Evolutionary conservation across 169 alveolate genomes (phyloP).

Genomic region (Perkinsus marinus): DNA sequence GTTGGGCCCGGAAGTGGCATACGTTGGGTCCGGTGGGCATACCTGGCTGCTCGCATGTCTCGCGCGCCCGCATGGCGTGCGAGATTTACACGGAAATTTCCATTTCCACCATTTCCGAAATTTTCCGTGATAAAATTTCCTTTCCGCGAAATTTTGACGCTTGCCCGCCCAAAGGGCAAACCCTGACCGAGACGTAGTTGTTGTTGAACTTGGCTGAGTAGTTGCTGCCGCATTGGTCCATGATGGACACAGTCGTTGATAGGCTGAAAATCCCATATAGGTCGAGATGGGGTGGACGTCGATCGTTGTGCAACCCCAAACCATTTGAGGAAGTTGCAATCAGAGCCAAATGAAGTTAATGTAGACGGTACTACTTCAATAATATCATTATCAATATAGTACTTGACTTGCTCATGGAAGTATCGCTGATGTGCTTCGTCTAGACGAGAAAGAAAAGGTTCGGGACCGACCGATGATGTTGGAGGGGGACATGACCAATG

Average conservation of each 20-base stretch:
- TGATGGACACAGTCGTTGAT: background rate
- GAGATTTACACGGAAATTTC: no score
- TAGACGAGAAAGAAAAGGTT: background rate
- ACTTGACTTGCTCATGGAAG: background rate
- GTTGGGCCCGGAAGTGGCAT: no score
- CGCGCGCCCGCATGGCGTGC: no score
- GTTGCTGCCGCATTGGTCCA: background rate
- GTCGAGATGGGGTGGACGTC: background rate
- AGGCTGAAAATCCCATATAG: background rate
- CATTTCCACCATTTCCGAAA: no score
- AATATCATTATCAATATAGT: background rate
- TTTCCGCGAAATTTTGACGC: no score
- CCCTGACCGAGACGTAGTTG: background rate
- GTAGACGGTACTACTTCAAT: background rate
- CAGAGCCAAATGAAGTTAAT: background rate
- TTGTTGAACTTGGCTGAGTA: background rate
- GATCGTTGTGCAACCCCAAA: background rate
- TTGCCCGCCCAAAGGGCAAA: no score
- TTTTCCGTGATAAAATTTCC: no score
- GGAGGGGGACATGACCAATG: background rate
- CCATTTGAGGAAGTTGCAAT: background rate
- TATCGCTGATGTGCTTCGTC: background rate
- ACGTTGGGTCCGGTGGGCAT: no score
- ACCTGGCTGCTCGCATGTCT: no score
- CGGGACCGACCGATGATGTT: background rate